These are phyloP conservation scores for Kurtzmaniella quercitrusa DNA, from an alignment of 1,139 yeast genomes.

Conservation along the genomic window DNA sequence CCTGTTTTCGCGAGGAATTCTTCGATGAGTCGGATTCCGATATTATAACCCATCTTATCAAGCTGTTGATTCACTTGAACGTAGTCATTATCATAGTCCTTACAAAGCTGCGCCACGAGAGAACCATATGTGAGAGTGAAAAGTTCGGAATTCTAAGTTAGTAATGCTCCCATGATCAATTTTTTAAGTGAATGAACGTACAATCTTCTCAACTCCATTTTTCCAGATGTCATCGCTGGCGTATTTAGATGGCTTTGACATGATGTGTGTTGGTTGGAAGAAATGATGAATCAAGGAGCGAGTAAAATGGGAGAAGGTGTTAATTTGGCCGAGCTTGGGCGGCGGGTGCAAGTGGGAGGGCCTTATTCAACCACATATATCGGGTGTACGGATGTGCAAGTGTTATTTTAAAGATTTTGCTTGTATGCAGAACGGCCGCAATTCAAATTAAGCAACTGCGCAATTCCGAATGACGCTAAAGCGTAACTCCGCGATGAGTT, in stretches of 20 bases:
- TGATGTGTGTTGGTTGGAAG: constrained; percentile 13
- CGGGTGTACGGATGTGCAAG: no score
- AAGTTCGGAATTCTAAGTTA: constrained; percentile 71
- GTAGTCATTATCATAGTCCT: constrained; percentile 76
- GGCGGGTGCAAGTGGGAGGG: neutral
- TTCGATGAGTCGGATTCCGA: constrained; percentile 87
- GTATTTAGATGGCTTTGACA: constrained; percentile 52
- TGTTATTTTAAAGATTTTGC: no score
- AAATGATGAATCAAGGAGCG: neutral
- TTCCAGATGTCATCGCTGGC: constrained; percentile 94
- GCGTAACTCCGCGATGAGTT: no score
- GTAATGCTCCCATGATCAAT: constrained; percentile 2
- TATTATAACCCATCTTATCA: constrained; percentile 92
- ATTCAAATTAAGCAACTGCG: no score
- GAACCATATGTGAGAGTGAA: constrained; percentile 93
- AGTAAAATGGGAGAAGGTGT: neutral
- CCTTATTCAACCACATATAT: no score
- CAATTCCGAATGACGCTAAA: no score
- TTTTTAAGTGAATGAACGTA: constrained; percentile 27
- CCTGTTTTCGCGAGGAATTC: constrained; percentile 90
- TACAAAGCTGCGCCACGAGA: constrained; percentile 87
- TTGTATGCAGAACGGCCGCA: no score
- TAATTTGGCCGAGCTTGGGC: no score
- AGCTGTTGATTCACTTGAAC: constrained; percentile 75
- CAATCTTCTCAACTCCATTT: constrained; percentile 80